Evolutionary conservation across 768 basidiomycete genomes (phyloP), one percentile per base, ranked within the genome.

Genomic region (Russula virescens): DNA sequence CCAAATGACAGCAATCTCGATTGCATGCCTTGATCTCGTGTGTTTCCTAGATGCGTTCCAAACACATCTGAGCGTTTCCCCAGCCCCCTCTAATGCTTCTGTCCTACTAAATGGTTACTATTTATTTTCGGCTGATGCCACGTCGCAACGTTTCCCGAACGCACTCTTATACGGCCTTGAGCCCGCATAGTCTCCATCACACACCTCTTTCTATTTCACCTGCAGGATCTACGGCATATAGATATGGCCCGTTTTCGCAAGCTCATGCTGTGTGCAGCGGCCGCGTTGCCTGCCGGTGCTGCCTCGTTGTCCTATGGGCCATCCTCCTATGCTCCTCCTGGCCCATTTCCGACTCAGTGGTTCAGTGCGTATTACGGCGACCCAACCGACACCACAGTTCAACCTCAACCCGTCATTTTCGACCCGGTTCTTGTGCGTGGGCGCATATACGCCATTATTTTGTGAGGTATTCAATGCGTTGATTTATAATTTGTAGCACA

Each of bases 361-460:
- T 91, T 83, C 71, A 69, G 75, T 21, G 69, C 77, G 55, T 91
- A 89, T 71, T 88, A 84, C 74, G 89, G 89, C 71, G 74, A 80
- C 65, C 87, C 89, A 35, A 89, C 87, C 1, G 85, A 82, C 35
- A 90, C 89, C 2, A 80, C 81, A 13, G 82, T 78, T 1, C 89
- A 91, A 70, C 83, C 83, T 5, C 89, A 91, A 73, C 89, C 88
- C n/a, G 79, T 89, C 62, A 80, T 91, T 42, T 82, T 87, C 16
- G 88, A 91, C 70, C 85, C 87, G 9, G 81, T 89, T 35, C 79
- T 80, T 26, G 88, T 88, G 65, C 60, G 71, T 19, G 18, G n/a
- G n/a, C n/a, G 13, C 13, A 19, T 5, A 43, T 16, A 43, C 5
- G 31, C 31, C 8, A 4, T 31, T 31, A 4, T 28, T 42, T 42